phyloP scores from a whole-genome alignment of 1,139 yeast genomes.

The Insectozyma bohioensis region DNA sequence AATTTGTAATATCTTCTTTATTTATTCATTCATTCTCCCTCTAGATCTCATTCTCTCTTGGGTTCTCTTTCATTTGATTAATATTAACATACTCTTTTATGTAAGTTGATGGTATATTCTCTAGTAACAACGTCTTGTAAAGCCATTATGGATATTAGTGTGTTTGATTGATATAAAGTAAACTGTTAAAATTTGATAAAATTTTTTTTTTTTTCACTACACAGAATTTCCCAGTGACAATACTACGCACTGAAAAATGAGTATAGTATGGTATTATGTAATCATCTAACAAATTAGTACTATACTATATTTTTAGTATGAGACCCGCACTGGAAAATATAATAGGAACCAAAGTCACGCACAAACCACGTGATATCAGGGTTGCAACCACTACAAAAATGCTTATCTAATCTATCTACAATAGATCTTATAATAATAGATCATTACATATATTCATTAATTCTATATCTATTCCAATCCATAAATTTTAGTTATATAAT shows the following conservation, averaged over 20 bases:
- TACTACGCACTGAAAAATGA: too few species aligned
- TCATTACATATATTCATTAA: background rate
- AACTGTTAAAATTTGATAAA: conserved; percentile 1
- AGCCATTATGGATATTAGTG: conserved; percentile 71
- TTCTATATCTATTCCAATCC: conserved; percentile 20
- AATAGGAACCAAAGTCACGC: too few species aligned
- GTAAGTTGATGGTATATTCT: conserved; percentile 99
- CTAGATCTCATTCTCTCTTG: too few species aligned
- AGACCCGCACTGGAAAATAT: too few species aligned
- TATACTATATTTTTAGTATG: too few species aligned
- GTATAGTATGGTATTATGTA: too few species aligned
- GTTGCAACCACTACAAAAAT: conserved; percentile 12
- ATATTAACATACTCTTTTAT: conserved; percentile 85
- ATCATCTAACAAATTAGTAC: too few species aligned
- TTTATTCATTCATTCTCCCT: too few species aligned
- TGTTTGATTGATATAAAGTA: conserved; percentile 5
- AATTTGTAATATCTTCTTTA: too few species aligned
- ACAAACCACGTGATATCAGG: conserved; percentile 9
- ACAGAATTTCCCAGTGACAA: too few species aligned
- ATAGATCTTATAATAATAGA: background rate
- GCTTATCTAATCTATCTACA: background rate
- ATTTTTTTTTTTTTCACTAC: conserved; percentile 9
- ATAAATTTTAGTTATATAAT: conserved; percentile 24
- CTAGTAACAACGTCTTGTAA: conserved; percentile 99
- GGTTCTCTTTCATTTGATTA: too few species aligned